phyloP scores from a whole-genome alignment of 768 basidiomycete genomes.

The Rhizopogon vesiculosus region DNA sequence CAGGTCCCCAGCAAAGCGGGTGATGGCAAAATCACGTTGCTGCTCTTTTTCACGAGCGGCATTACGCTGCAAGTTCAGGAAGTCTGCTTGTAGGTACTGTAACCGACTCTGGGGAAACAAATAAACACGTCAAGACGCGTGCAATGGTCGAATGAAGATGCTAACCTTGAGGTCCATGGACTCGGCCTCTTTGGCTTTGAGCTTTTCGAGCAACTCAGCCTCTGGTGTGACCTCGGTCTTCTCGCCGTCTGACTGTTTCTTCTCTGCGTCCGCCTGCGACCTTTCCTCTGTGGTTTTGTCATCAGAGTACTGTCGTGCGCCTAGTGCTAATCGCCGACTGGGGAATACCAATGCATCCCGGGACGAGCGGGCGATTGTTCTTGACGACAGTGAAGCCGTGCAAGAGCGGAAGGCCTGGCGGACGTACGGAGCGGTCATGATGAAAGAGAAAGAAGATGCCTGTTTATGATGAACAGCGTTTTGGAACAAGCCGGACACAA shows the following conservation, averaged over 20 bases:
- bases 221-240: slow-evolving; percentile 27
- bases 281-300: slow-evolving; percentile 33
- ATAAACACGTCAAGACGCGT: slow-evolving; percentile 5
- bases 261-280: slow-evolving; percentile 17
- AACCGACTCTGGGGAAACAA: slow-evolving; percentile 63
- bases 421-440: slow-evolving; percentile 51
- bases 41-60: slow-evolving; percentile 88
- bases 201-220: slow-evolving; percentile 40
- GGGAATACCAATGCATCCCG: slow-evolving; percentile 18
- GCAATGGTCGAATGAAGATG: slow-evolving; percentile 5
- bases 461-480: neutral
- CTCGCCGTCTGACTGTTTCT: slow-evolving; percentile 13
- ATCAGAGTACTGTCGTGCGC: slow-evolving; percentile 56
- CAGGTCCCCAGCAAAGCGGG: slow-evolving; percentile 85
- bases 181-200: slow-evolving; percentile 79
- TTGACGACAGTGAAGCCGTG: slow-evolving; percentile 51
- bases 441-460: slow-evolving; percentile 2
- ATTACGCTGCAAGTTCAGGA: slow-evolving; percentile 91
- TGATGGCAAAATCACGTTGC: slow-evolving; percentile 90
- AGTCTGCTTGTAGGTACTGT: slow-evolving; percentile 92
- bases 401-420: slow-evolving; percentile 54
- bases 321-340: slow-evolving; percentile 17
- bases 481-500: neutral
- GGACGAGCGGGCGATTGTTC: slow-evolving; percentile 38
- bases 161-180: slow-evolving; percentile 82